A percentile compares a stretch with the other conserved stretches of the same genome.
phyloP scores from a whole-genome alignment of 768 basidiomycete genomes.

The Peribolospora baueri region DNA sequence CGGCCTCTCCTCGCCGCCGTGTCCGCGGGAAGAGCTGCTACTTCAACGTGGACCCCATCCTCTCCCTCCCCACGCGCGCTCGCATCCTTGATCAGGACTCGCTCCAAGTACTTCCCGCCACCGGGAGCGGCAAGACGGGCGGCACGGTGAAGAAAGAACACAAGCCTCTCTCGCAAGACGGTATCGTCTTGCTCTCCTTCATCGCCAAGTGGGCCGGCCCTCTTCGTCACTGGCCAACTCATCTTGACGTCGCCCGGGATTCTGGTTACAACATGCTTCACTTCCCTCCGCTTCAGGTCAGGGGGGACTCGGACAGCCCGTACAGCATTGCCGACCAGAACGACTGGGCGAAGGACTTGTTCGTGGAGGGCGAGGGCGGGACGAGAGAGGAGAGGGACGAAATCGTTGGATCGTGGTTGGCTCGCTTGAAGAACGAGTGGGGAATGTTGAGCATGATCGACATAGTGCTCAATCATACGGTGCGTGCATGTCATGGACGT shows the following conservation, averaged over 20 bases:
- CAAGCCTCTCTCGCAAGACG: conserved; percentile 59
- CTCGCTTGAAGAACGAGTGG: conserved; percentile 52
- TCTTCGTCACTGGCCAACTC: conserved; percentile 44
- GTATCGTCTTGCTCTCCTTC: conserved; percentile 63
- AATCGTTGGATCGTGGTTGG: conserved; percentile 27
- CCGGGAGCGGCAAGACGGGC: conserved; percentile 18
- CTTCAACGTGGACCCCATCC: conserved; percentile 85
- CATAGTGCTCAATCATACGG: conserved; percentile 86
- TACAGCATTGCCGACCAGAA: conserved; percentile 81
- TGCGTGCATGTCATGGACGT: too few species aligned
- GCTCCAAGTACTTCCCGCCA: conserved; percentile 26
- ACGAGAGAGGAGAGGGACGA: conserved; percentile 13
- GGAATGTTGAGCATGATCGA: conserved; percentile 78
- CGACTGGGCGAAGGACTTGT: conserved; percentile 53
- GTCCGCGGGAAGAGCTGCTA: conserved; percentile 34
- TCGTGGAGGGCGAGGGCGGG: conserved; percentile 18
- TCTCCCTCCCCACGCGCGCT: conserved; percentile 46
- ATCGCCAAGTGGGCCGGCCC: conserved; percentile 98
- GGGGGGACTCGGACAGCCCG: conserved; percentile 70
- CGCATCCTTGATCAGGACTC: conserved; percentile 35
- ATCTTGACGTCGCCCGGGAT: conserved; percentile 59
- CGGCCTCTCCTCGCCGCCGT: conserved; percentile 14
- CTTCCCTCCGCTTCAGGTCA: conserved; percentile 78
- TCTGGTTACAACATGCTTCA: conserved; percentile 97
- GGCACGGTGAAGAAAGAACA: conserved; percentile 27